These are phyloP conservation scores for Penicillium occitanis DNA, from an alignment of 2,329 filamentous ascomycete species.

Conservation along the genomic window DNA sequence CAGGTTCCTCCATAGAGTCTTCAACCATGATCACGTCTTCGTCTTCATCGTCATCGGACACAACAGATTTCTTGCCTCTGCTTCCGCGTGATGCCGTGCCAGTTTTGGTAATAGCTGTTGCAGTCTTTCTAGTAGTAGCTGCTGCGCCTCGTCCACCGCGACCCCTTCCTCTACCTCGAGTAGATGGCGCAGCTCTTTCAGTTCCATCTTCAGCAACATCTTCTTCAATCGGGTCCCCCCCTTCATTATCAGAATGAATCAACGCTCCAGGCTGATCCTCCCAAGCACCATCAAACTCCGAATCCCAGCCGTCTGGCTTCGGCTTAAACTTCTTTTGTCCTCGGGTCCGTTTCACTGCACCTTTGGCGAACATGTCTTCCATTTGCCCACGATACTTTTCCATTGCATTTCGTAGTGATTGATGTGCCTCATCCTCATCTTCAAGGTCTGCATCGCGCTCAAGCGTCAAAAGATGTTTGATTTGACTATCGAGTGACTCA, in stretches of 20 bases:
- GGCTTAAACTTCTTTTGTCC: constrained; percentile 65
- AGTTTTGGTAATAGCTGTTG: constrained; percentile 31
- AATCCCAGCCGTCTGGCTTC: constrained; percentile 80
- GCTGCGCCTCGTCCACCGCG: constrained; percentile 46
- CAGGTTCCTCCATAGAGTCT: constrained; percentile 30
- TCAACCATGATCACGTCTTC: constrained; percentile 41
- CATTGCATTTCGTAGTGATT: constrained; percentile 72
- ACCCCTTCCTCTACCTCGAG: constrained; percentile 50
- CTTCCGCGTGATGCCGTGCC: constrained; percentile 26
- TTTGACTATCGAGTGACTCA: constrained; percentile 68
- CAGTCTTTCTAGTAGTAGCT: constrained; percentile 34
- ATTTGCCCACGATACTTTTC: constrained; percentile 67
- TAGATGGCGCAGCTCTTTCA: constrained; percentile 34
- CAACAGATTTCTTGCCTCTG: constrained; percentile 33
- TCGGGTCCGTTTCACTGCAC: constrained; percentile 56
- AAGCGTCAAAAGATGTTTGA: constrained; percentile 67
- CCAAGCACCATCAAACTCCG: constrained; percentile 85
- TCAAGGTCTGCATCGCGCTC: constrained; percentile 68
- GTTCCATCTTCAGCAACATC: constrained; percentile 51
- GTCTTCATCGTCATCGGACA: constrained; percentile 40
- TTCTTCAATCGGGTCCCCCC: constrained; percentile 48
- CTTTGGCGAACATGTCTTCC: constrained; percentile 69
- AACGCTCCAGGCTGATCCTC: constrained; percentile 71
- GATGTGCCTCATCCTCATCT: constrained; percentile 65
- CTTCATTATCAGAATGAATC: constrained; percentile 53